Percentiles rank a stretch among this genome's conserved stretches.
Evolutionary conservation across 176 grass and related monocot species (phyloP).

Genomic region (Typha latifolia): DNA sequence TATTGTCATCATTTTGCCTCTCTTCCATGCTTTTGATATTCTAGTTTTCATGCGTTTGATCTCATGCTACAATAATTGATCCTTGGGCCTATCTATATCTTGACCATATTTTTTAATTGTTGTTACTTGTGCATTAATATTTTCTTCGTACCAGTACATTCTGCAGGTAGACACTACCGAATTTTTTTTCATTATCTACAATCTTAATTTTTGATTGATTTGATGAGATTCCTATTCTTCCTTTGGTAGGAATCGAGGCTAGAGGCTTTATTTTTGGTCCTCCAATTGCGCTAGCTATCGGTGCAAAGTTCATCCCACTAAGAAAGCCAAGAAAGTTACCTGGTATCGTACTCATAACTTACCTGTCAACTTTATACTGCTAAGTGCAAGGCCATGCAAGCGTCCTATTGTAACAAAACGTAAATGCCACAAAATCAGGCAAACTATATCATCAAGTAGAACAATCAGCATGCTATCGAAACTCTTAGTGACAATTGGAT

Average conservation of each 20-base stretch:
- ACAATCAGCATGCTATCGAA: too few relatives aligned
- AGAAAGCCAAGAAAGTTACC: conserved; percentile 52
- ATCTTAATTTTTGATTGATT: not conserved
- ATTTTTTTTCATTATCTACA: not conserved
- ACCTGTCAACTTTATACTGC: not conserved
- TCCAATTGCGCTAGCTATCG: conserved; percentile 54
- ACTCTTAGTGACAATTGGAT: too few relatives aligned
- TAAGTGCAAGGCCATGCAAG: not conserved
- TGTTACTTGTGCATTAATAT: too few relatives aligned
- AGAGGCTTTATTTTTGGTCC: conserved; percentile 64
- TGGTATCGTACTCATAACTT: conserved; percentile 20
- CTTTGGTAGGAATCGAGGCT: conserved; percentile 41
- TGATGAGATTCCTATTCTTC: not conserved
- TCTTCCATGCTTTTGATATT: not conserved
- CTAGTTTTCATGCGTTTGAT: not conserved
- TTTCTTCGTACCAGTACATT: too few relatives aligned
- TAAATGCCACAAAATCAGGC: not conserved
- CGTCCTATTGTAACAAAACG: not conserved
- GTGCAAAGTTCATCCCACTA: conserved; percentile 53
- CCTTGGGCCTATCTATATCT: not conserved
- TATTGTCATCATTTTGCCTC: not conserved
- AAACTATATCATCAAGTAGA: not conserved
- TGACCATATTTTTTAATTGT: not conserved
- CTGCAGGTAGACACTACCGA: too few relatives aligned
- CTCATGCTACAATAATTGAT: not conserved